Evolutionary conservation across 805 yeast species (phyloP).

Genomic region (Citeromyces matritensis): DNA sequence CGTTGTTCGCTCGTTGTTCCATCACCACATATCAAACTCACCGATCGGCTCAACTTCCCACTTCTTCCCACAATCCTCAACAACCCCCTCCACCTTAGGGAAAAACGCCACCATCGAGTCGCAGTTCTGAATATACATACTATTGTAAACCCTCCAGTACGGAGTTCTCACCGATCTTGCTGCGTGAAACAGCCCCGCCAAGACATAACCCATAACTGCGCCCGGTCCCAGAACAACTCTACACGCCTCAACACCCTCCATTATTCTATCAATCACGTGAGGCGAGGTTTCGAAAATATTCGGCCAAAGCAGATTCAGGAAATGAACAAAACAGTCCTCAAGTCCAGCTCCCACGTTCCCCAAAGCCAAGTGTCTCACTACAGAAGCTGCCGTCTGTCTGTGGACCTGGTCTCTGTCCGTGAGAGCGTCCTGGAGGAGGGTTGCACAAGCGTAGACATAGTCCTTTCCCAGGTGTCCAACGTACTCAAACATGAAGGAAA

Average conservation of each 20-base stretch:
- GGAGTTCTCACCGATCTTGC: conserved; percentile 75
- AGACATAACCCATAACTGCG: conserved; percentile 51
- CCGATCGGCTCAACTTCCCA: too few species aligned
- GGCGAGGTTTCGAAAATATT: conserved; percentile 92
- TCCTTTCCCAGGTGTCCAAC: conserved; percentile 69
- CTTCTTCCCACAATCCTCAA: conserved; percentile 8
- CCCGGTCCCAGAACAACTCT: conserved; percentile 69
- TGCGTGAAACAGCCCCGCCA: conserved; percentile 90
- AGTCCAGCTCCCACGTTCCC: conserved; percentile 62
- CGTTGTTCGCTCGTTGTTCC: too few species aligned
- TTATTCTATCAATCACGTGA: conserved; percentile 72
- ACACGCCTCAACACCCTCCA: conserved; percentile 68
- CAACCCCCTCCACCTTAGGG: conserved; percentile 33
- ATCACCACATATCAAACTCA: too few species aligned
- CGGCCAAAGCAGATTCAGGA: conserved; percentile 71
- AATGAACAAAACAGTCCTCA: conserved; percentile 76
- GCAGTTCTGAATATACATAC: conserved; percentile 54
- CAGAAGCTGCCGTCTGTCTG: conserved; percentile 89
- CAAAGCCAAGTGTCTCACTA: conserved; percentile 66
- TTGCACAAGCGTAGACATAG: conserved; percentile 67
- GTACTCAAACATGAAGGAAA: conserved; percentile 87
- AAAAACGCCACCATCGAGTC: conserved; percentile 76
- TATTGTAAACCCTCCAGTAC: conserved; percentile 77
- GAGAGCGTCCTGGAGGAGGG: conserved; percentile 77
- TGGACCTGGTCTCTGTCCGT: conserved; percentile 86